A percentile compares a stretch with the other conserved stretches of the same genome.
These are phyloP conservation scores for Saxophila tyrrhenica DNA, from an alignment of 495 filamentous ascomycete genomes.

Conservation along the genomic window DNA sequence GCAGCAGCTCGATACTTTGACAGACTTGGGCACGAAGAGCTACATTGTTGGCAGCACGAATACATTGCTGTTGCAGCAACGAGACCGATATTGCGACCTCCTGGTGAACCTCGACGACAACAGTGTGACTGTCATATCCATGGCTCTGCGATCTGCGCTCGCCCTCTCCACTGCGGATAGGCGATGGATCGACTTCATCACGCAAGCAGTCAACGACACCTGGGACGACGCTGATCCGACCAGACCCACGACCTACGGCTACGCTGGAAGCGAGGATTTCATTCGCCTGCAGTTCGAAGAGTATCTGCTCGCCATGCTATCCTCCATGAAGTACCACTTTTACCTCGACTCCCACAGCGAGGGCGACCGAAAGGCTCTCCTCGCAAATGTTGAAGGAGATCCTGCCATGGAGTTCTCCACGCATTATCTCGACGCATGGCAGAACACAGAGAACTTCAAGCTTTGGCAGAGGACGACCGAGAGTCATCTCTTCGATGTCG, in stretches of 20 bases:
- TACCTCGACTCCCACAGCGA: constrained; percentile 51
- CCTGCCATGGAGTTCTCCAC: constrained; percentile 68
- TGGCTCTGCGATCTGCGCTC: constrained; percentile 66
- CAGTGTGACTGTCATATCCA: constrained; percentile 69
- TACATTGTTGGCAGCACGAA: constrained; percentile 98
- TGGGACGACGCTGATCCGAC: constrained; percentile 89
- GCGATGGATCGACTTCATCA: constrained; percentile 92
- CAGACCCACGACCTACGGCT: constrained; percentile 85
- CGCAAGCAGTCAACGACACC: constrained; percentile 84
- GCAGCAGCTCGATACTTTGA: constrained; percentile 88
- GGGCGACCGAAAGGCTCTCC: constrained; percentile 45
- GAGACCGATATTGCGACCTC: constrained; percentile 94
- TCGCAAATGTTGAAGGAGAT: constrained; percentile 68
- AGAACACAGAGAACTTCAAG: constrained; percentile 73
- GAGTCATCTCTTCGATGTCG: constrained; percentile 82
- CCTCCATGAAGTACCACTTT: constrained; percentile 78
- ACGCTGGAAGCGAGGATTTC: constrained; percentile 94
- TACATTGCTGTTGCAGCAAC: constrained; percentile 82
- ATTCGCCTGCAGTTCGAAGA: constrained; percentile 97
- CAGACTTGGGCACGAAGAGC: constrained; percentile 89
- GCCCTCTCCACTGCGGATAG: constrained; percentile 74
- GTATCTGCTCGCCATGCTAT: constrained; percentile 81
- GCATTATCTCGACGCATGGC: constrained; percentile 73
- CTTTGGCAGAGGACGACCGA: constrained; percentile 72
- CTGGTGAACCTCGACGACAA: constrained; percentile 92